These are phyloP conservation scores for Aspergillus candidus DNA, from an alignment of 2,329 filamentous ascomycete genomes.

Conservation along the genomic window DNA sequence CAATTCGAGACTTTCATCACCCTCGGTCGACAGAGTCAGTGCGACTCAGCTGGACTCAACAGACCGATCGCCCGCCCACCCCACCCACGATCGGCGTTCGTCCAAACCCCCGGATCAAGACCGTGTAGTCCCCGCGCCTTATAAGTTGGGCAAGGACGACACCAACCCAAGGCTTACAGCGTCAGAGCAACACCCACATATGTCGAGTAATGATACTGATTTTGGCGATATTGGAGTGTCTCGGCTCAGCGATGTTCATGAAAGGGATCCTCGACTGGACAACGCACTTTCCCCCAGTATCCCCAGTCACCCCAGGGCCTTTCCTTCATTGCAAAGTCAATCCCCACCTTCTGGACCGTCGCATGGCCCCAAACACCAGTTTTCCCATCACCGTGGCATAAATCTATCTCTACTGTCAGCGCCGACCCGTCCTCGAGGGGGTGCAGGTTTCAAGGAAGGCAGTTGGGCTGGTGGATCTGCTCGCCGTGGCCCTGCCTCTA, in stretches of 20 bases:
- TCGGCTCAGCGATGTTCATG: conserved; percentile 6
- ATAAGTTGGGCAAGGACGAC: conserved; percentile 11
- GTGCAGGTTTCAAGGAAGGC: conserved; percentile 28
- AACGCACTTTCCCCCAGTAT: conserved; percentile 17
- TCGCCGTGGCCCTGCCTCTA: conserved; percentile 29
- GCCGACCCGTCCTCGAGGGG: conserved; percentile 44
- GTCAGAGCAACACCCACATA: conserved; percentile 11
- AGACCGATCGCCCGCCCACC: conserved; percentile 23
- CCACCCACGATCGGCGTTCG: conserved; percentile 17
- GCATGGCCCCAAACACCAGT: conserved; percentile 28
- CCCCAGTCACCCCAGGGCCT: conserved; percentile 29
- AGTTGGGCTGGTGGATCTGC: conserved; percentile 27
- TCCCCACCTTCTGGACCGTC: conserved; percentile 36
- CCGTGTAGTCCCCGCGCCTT: neutral
- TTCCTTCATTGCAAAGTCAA: conserved; percentile 14
- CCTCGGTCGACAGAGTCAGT: conserved; percentile 48
- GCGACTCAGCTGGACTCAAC: conserved; percentile 32
- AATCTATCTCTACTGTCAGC: conserved; percentile 40
- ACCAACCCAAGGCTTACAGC: conserved; percentile 10
- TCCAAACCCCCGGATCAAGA: conserved; percentile 13
- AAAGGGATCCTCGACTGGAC: conserved; percentile 12
- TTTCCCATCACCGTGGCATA: conserved; percentile 32
- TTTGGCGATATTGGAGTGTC: conserved; percentile 6
- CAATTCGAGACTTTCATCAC: conserved; percentile 58
- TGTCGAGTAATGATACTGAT: conserved; percentile 7